Evolutionary conservation across 176 grass and related monocot genomes (phyloP).

Genomic region (Rhipidocladum racemiflorum): DNA sequence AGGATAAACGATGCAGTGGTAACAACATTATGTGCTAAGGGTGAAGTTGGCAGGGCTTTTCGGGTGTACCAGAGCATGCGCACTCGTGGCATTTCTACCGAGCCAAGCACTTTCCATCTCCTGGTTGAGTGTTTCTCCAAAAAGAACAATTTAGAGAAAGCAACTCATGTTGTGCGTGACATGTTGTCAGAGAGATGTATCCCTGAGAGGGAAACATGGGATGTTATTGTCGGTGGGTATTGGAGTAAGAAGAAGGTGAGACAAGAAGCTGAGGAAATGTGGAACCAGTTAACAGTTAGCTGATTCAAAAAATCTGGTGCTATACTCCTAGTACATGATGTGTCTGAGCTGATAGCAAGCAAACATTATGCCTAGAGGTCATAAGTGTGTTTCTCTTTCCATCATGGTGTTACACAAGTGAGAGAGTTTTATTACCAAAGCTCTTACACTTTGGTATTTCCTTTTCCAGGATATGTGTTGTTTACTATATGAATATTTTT

Average conservation of each 20-base stretch:
- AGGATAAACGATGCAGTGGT: constrained; percentile 74
- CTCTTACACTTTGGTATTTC: background rate
- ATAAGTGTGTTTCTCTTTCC: background rate
- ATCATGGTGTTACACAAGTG: background rate
- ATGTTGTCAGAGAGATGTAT: constrained; percentile 79
- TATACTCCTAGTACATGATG: constrained; percentile 11
- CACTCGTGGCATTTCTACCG: constrained; percentile 63
- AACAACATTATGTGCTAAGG: constrained; percentile 47
- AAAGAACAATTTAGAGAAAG: constrained; percentile 58
- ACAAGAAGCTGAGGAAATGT: constrained; percentile 48
- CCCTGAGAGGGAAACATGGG: constrained; percentile 68
- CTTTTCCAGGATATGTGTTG: constrained; percentile 5
- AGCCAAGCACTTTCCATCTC: constrained; percentile 58
- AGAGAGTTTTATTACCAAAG: background rate
- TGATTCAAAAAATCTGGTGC: constrained; percentile 7
- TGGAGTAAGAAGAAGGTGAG: constrained; percentile 55
- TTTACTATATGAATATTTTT: background rate
- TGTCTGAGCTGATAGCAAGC: background rate
- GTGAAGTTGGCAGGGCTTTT: constrained; percentile 54
- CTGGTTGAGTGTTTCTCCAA: constrained; percentile 63
- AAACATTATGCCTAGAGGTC: background rate
- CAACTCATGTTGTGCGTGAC: constrained; percentile 55
- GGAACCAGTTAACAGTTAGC: constrained; percentile 34
- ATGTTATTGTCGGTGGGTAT: constrained; percentile 54
- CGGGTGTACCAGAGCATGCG: constrained; percentile 64